Evolutionary conservation across 768 basidiomycete genomes (phyloP).

Genomic region (Phlebiopsis flavidoalba): DNA sequence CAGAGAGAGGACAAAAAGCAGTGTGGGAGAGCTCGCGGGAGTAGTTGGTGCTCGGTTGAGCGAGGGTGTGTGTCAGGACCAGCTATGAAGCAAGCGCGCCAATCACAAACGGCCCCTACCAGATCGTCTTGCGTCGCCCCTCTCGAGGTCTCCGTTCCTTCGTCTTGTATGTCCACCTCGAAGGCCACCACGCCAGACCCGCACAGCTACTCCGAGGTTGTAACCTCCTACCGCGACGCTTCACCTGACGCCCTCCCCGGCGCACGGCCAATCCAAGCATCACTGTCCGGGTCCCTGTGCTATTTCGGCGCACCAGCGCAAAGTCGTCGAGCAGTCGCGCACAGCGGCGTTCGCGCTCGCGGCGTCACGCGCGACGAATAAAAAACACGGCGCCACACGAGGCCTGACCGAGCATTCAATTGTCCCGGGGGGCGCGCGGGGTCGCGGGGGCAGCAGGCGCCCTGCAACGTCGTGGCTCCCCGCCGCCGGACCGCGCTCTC

Average conservation of each 20-base stretch:
- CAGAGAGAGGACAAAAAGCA: constrained; percentile 12
- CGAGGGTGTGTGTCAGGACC: constrained; percentile 2
- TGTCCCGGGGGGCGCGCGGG: no score
- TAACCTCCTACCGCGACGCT: not conserved
- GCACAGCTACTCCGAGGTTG: not conserved
- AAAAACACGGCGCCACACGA: not conserved
- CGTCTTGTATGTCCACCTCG: not conserved
- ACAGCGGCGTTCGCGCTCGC: not conserved
- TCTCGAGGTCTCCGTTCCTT: not conserved
- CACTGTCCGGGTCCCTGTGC: not conserved
- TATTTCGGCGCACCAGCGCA: not conserved
- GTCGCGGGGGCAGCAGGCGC: not conserved
- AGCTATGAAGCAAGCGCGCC: constrained; percentile 12
- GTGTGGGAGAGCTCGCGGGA: constrained; percentile 3
- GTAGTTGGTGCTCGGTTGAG: constrained; percentile 1
- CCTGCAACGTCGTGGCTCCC: not conserved
- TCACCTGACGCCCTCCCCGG: not conserved
- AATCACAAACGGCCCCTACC: constrained; percentile 2
- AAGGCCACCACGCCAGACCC: not conserved
- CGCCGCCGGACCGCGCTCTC: not conserved
- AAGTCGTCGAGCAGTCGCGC: not conserved
- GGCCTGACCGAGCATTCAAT: not conserved
- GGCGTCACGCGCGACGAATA: no score
- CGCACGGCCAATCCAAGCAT: not conserved
- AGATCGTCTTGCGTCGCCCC: not conserved